phyloP scores from a whole-genome alignment of 805 yeast species.

The Zygosaccharomyces rouxii region DNA sequence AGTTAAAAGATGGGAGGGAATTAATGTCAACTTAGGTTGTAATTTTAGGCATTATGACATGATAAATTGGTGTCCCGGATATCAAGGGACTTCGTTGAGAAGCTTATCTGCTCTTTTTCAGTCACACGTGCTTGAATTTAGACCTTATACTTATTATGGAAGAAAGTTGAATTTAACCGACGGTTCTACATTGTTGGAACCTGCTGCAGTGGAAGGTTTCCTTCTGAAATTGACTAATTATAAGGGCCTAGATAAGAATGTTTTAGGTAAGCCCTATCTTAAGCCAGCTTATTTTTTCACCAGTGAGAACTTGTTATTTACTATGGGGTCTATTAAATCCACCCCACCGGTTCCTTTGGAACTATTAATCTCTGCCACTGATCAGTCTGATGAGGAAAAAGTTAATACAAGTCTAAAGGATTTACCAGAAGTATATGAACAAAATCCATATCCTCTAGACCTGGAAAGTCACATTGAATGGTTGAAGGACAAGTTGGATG shows the following conservation, averaged over 20 bases:
- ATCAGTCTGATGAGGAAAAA: constrained; percentile 26
- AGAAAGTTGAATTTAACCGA: constrained; percentile 22
- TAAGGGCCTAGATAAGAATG: constrained; percentile 39
- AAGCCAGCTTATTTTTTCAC: constrained; percentile 62
- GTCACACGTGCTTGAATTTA: constrained; percentile 56
- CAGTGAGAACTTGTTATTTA: constrained; percentile 56
- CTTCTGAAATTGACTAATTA: constrained; percentile 52
- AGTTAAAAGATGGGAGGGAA: constrained; percentile 26
- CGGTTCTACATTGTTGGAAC: constrained; percentile 44
- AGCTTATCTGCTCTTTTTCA: constrained; percentile 42
- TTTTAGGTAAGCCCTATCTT: constrained; percentile 41
- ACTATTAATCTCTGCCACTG: constrained; percentile 23
- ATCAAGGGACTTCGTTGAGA: constrained; percentile 40
- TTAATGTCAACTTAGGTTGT: constrained; percentile 42
- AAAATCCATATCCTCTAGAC: constrained; percentile 54
- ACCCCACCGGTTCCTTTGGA: constrained; percentile 55
- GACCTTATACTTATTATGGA: constrained; percentile 44
- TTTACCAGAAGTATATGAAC: constrained; percentile 41
- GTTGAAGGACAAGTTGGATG: constrained; percentile 42
- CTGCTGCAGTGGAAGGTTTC: constrained; percentile 79
- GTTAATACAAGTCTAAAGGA: constrained; percentile 18
- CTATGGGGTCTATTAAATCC: constrained; percentile 49
- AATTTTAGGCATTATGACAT: constrained; percentile 70
- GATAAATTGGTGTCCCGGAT: constrained; percentile 61
- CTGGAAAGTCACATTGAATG: constrained; percentile 53